phyloP scores from a whole-genome alignment of 768 basidiomycete species.

The Tricholoma sp. region DNA sequence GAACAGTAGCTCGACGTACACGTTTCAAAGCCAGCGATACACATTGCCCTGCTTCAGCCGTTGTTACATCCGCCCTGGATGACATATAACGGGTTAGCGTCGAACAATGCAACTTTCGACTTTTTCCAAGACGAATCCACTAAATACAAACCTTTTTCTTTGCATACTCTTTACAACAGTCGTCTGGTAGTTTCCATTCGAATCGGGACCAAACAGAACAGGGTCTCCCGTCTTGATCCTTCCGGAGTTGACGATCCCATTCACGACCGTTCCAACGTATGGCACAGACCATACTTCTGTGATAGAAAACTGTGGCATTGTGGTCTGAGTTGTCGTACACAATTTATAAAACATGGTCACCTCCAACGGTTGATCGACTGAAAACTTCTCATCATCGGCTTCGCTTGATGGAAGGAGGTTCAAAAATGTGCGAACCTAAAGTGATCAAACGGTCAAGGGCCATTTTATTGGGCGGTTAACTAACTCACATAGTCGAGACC shows the following conservation, averaged over 20 bases:
- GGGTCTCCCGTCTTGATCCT: constrained; percentile 73
- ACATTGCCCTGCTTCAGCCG: constrained; percentile 93
- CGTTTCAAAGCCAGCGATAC: constrained; percentile 92
- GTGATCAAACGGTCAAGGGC: not conserved
- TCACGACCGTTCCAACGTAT: constrained; percentile 80
- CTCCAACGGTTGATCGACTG: constrained; percentile 74
- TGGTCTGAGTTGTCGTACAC: constrained; percentile 6
- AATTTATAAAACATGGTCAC: constrained; percentile 27
- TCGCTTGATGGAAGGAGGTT: constrained; percentile 90
- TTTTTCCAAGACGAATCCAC: not conserved
- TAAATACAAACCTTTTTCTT: constrained; percentile 64
- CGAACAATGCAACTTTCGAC: not conserved
- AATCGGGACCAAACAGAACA: constrained; percentile 86
- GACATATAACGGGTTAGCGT: not conserved
- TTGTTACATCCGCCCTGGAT: constrained; percentile 66
- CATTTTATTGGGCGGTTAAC: not conserved
- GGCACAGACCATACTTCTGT: constrained; percentile 88
- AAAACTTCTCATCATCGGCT: constrained; percentile 75
- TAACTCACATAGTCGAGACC: constrained; percentile 68
- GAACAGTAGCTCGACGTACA: constrained; percentile 69
- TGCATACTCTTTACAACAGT: constrained; percentile 90
- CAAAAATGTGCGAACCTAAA: constrained; percentile 81
- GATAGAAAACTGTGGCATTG: constrained; percentile 57
- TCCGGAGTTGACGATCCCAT: constrained; percentile 79
- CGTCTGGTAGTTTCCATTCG: constrained; percentile 80